A percentile compares a stretch with the other conserved stretches of the same genome.
Evolutionary conservation across 805 yeast genomes (phyloP).

Genomic region (Groenewaldozyma tartarivorans): DNA sequence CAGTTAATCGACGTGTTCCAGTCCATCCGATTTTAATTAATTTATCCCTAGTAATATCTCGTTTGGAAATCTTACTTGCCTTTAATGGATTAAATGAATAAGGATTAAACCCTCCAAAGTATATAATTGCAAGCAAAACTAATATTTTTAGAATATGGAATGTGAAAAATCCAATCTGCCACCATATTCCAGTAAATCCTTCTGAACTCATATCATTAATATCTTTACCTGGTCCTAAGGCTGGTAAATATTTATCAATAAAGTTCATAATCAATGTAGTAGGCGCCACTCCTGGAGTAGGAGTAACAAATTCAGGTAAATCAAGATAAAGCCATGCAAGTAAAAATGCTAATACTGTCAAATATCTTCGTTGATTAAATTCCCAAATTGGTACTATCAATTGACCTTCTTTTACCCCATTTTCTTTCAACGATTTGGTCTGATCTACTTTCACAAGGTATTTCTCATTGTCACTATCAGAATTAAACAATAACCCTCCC

Average conservation of each 20-base stretch:
- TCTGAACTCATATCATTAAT: slow-evolving; percentile 39
- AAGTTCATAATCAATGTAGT: slow-evolving; percentile 45
- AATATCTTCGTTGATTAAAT: slow-evolving; percentile 27
- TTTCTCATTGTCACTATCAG: slow-evolving; percentile 37
- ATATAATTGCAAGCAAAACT: slow-evolving; percentile 46
- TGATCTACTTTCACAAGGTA: slow-evolving; percentile 37
- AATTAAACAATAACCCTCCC: slow-evolving; percentile 67
- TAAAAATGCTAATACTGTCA: slow-evolving; percentile 20
- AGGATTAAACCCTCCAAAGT: slow-evolving; percentile 76
- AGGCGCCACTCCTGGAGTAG: slow-evolving; percentile 85
- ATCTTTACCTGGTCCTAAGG: slow-evolving; percentile 29
- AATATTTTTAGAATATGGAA: slow-evolving; percentile 59
- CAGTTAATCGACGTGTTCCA: slow-evolving; percentile 68
- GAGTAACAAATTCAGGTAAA: slow-evolving; percentile 78
- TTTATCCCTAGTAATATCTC: slow-evolving; percentile 36
- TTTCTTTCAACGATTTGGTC: slow-evolving; percentile 45
- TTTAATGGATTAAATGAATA: slow-evolving; percentile 36
- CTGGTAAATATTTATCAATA: slow-evolving; percentile 24
- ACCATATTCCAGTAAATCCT: slow-evolving; percentile 31
- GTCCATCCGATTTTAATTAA: slow-evolving; percentile 75
- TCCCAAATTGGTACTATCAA: slow-evolving; percentile 70
- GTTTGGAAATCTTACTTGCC: slow-evolving; percentile 11
- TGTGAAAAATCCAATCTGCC: slow-evolving; percentile 57
- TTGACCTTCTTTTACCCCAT: slow-evolving; percentile 87
- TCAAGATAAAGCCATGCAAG: slow-evolving; percentile 83